Base-by-base conservation (phyloP, 352 stramenopile species). In the Pythium myriotylum region DNA sequence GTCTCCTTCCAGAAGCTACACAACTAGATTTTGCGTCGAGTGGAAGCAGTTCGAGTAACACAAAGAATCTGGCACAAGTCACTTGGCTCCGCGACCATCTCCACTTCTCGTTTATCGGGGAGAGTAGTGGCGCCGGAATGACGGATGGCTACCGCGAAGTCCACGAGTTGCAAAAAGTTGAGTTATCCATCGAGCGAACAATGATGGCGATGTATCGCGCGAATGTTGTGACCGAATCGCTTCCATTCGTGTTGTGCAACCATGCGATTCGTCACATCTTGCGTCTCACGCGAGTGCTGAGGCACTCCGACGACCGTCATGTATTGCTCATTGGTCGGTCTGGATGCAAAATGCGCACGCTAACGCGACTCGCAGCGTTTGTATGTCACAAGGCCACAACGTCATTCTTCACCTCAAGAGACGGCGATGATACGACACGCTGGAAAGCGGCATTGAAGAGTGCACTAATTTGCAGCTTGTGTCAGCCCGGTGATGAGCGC, bases 261-360 rank as follows among this genome's bases (percentile, higher is more conserved):
- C 75, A 81, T 42, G 68, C 86, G 17, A 68, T 91, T 12, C 74
- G 74, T 12, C 76, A 91, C 29, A 62, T 94, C 1, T 59, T 92
- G 29, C 68, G 79, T 0, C 52, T 92, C 6, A 67, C 46, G 0
- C 77, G 84, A 4, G 52, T 91, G 7, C 26, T 93, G 29, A 72
- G 73, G 7, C 58, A 60, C 23, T 45, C 70, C 39, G 41, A 45
- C 9, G 70, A 53, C 0, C 70, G 72, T 42, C 67, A 84, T 16
- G 17, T 88, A 10, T 58, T 91, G 4, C 37, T 92, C 13, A 42
- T 92, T 6, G 81, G 81, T 1, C 46, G 46, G 3, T 56, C 54
- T 22, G 82, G 82, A 16, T 75, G 47, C 10, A 88, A 86, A 47
- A 76, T 88, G 29, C 64, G 57, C 3, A 86, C 77, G 1, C 67